A percentile compares a stretch with the other conserved stretches of the same genome.
Conservation (phyloP, 768 basidiomycete genomes). For the Tulasnella sp. region DNA sequence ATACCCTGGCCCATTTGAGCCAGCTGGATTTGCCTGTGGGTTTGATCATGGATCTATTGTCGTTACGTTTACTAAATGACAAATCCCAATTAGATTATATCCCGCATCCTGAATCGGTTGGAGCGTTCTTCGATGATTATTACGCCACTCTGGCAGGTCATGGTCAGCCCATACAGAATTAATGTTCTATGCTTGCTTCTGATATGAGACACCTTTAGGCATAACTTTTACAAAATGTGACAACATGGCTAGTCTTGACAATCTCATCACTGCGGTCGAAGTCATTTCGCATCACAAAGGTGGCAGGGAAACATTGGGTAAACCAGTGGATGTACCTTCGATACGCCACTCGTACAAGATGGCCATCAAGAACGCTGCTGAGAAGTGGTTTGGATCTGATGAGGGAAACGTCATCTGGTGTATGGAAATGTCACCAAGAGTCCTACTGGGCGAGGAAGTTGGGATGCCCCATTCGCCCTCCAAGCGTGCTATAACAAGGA, state of each 20-base stretch:
- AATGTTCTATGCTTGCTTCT: neutral
- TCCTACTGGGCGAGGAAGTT: constrained; percentile 12
- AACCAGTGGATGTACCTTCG: constrained; percentile 5
- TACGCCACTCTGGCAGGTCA: constrained; percentile 3
- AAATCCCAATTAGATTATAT: constrained; percentile 8
- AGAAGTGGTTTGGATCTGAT: constrained; percentile 14
- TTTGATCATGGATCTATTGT: neutral
- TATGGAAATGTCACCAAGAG: constrained; percentile 16
- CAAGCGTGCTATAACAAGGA: constrained; percentile 1
- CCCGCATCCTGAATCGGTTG: constrained; percentile 13
- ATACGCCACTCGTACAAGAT: constrained; percentile 5
- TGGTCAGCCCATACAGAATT: neutral
- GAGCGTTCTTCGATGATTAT: constrained; percentile 15
- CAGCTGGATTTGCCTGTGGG: constrained; percentile 7
- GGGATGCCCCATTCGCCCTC: neutral
- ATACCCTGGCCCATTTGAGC: constrained; percentile 10
- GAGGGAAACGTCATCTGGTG: constrained; percentile 16
- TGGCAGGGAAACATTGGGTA: constrained; percentile 4
- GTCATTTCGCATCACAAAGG: neutral
- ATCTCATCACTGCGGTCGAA: constrained; percentile 11
- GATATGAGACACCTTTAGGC: neutral
- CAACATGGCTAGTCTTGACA: constrained; percentile 15
- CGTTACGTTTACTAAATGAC: neutral
- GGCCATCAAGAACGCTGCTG: constrained; percentile 14
- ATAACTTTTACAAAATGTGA: constrained; percentile 15